A percentile compares a stretch with the other conserved stretches of the same genome.
Conservation (phyloP, 2,329 filamentous ascomycete genomes). For the Aspergillus sp. region DNA sequence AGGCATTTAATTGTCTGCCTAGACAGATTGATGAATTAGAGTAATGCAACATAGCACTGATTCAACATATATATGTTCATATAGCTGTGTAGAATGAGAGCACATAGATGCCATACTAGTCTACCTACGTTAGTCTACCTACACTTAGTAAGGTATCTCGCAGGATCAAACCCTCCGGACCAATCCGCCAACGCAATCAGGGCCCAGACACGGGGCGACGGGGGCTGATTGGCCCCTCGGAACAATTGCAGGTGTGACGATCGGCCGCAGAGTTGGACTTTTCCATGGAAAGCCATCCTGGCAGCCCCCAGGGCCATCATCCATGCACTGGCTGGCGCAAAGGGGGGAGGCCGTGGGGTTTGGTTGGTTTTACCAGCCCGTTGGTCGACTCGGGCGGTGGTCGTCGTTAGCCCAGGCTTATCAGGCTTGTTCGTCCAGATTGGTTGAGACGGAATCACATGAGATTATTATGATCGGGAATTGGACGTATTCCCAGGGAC, state of each 20-base stretch:
- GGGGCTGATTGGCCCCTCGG: conserved; percentile 16
- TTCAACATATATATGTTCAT: no score
- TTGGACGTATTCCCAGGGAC: no score
- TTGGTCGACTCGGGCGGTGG: not conserved
- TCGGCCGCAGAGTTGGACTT: conserved; percentile 19
- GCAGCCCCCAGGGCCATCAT: conserved; percentile 8
- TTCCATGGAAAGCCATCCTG: conserved; percentile 12
- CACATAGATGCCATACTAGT: no score
- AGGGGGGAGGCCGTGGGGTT: not conserved
- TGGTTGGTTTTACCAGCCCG: not conserved
- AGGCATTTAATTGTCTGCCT: no score
- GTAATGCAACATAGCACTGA: no score
- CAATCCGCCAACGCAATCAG: conserved; percentile 9
- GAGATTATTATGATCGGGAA: no score
- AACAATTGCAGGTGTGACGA: conserved; percentile 21
- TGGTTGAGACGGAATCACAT: no score
- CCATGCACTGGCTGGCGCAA: not conserved
- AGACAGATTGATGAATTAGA: no score
- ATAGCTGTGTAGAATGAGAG: no score
- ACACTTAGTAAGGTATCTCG: no score
- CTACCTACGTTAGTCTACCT: no score
- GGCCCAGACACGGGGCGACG: conserved; percentile 11
- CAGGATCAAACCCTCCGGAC: conserved; percentile 1
- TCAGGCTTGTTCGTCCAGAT: not conserved
- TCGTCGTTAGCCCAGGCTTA: not conserved